These are phyloP conservation scores for Erodium trifolium DNA, from an alignment of 441 rosid genomes.

Conservation along the genomic window DNA sequence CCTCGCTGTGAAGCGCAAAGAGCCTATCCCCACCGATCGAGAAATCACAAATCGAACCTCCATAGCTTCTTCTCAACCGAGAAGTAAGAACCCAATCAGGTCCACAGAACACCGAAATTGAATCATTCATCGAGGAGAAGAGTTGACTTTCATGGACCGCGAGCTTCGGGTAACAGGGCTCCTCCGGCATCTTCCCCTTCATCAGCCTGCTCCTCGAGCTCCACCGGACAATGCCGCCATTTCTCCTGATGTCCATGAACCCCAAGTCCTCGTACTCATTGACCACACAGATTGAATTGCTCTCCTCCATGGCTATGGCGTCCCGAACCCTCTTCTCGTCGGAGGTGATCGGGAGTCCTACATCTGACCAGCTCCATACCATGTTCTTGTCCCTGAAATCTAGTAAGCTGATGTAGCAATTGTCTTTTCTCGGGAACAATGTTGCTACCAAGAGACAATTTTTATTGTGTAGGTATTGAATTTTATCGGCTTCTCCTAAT, in stretches of 20 bases:
- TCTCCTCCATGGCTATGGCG: constrained; percentile 83
- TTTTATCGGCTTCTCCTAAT: constrained; percentile 83
- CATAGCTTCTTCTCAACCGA: background rate
- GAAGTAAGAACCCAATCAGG: background rate
- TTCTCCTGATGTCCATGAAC: constrained; percentile 71
- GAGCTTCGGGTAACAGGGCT: constrained; percentile 80
- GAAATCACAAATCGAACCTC: constrained; percentile 4
- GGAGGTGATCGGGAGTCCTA: constrained; percentile 39
- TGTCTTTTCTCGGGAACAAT: constrained; percentile 84
- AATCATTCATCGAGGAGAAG: background rate
- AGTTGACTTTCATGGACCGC: constrained; percentile 20
- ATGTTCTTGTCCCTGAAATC: constrained; percentile 75
- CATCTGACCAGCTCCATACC: constrained; percentile 97
- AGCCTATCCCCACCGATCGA: background rate
- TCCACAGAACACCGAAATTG: background rate
- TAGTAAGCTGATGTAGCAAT: constrained; percentile 80
- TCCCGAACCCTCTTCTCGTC: constrained; percentile 90
- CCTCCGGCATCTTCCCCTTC: constrained; percentile 81
- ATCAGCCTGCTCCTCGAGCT: constrained; percentile 75
- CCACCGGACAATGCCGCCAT: constrained; percentile 72
- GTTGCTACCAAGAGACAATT: constrained; percentile 83
- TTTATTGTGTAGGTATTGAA: constrained; percentile 66
- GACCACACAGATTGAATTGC: constrained; percentile 52
- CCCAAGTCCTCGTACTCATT: constrained; percentile 91
- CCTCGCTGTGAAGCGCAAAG: background rate